Evolutionary conservation across 2,329 filamentous ascomycete species (phyloP).

Genomic region (Sporothrix brunneoviolacea): DNA sequence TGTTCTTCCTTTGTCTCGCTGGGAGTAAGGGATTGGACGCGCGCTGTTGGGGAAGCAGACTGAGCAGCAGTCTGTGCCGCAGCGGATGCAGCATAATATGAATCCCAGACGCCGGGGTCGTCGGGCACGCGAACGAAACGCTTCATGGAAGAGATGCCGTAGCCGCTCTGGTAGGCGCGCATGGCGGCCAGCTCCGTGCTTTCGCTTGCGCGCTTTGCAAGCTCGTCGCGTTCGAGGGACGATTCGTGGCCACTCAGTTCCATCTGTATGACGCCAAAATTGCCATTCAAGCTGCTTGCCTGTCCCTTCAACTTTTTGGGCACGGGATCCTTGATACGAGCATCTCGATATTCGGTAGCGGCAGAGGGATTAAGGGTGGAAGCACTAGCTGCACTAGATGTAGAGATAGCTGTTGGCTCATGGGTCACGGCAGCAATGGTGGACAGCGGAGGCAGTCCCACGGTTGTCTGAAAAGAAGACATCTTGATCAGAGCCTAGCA

Average conservation of each 20-base stretch:
- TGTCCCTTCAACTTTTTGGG: conserved; percentile 57
- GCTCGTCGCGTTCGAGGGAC: conserved; percentile 40
- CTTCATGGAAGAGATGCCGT: conserved; percentile 43
- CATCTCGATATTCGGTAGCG: conserved; percentile 29
- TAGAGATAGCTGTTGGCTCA: background rate
- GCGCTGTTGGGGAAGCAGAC: background rate
- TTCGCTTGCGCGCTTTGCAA: conserved; percentile 56
- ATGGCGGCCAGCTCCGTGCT: conserved; percentile 52
- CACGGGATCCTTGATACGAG: conserved; percentile 49
- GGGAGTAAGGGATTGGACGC: conserved; percentile 27
- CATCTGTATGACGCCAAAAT: conserved; percentile 60
- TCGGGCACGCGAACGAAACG: conserved; percentile 30
- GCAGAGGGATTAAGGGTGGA: background rate
- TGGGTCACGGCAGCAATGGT: conserved; percentile 13
- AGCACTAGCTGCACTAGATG: background rate
- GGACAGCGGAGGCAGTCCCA: conserved; percentile 17
- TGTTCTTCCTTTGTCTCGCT: conserved; percentile 53
- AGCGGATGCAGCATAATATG: conserved; percentile 7
- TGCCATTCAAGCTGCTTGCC: conserved; percentile 49
- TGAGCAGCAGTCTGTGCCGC: conserved; percentile 12
- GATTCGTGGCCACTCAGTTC: conserved; percentile 41
- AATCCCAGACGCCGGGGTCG: conserved; percentile 16
- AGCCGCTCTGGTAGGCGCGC: conserved; percentile 47
- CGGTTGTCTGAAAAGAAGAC: conserved; percentile 13
- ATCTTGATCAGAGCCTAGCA: conserved; percentile 6